Evolutionary conservation across 2,329 filamentous ascomycete genomes (phyloP), one percentile per base, ranked within the genome.

Genomic region (Colletotrichum tabaci): DNA sequence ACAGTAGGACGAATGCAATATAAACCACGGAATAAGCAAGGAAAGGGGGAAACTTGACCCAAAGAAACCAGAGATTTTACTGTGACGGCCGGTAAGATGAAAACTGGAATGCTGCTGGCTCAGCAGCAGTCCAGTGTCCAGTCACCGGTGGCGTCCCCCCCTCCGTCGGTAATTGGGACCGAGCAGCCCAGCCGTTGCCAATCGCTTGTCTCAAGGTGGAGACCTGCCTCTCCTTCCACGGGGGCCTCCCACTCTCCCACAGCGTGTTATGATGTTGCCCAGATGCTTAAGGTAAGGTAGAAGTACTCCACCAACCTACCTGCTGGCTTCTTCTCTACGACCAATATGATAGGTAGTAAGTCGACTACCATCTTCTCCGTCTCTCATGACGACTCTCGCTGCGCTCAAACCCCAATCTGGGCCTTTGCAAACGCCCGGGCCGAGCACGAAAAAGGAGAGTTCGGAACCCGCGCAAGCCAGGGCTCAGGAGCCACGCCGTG

Each of bases 161-260:
- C 30, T 47, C 58, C 57, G 44, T 67, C 67, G 64, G 67, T 67
- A 67, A 67, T 71, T 71, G 67, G 56, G 57, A 62, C 64, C 68
- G 64, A 63, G 26, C n/a, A 42, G 68, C 68, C 68, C 68, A 61
- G 68, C 44, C 46, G 52, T 52, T 71, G 40, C 68, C 65, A 71
- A 71, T 63, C 68, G 68, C 64, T 67, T 42, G n/a, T n/a, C 21
- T 35, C 30, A 15, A 46, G n/a, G 60, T 62, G 47, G 60, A 21
- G 7, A 7, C 26, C 26, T 16, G 18, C 35, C 18, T 44, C n/a
- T 38, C 40, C 35, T 44, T 21, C 44, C 57, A 18, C 26, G 9
- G 50, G 15, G 18, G 26, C 26, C 26, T 53, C 12, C 50, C 15
- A 47, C n/a, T 12, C 30, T 10, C 9, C 35, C 35, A 38, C 35